Evolutionary conservation across 306 rosid genomes (phyloP).

Genomic region (Cucurbita ficifolia): DNA sequence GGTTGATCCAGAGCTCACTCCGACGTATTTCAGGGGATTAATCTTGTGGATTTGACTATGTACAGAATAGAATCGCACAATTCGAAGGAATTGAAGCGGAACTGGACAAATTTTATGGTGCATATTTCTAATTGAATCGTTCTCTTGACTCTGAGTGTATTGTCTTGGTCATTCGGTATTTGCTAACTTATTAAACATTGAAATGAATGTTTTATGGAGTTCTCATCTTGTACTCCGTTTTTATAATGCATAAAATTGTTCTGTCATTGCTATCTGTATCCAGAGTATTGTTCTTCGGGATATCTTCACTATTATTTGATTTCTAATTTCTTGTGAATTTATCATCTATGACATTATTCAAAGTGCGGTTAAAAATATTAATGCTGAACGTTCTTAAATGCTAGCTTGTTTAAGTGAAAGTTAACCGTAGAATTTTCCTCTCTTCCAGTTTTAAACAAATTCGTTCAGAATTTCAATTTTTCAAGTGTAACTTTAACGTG

Average conservation of each 20-base stretch:
- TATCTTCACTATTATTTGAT: not conserved
- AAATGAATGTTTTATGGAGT: not conserved
- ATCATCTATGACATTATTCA: not conserved
- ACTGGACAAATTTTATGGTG: not conserved
- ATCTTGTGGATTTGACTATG: not conserved
- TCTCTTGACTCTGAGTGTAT: not conserved
- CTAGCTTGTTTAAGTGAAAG: not conserved
- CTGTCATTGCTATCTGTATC: not conserved
- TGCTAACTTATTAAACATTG: not conserved
- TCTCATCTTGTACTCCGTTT: not conserved
- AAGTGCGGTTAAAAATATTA: not conserved
- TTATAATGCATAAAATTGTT: not conserved
- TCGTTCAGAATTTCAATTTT: not conserved
- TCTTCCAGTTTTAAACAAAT: not conserved
- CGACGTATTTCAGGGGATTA: not conserved
- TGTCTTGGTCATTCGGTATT: not conserved
- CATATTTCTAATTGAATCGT: not conserved
- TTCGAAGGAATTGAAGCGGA: not conserved
- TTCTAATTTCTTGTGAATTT: not conserved
- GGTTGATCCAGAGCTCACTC: slow-evolving; percentile 1
- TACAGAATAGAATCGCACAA: not conserved
- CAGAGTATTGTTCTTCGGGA: not conserved
- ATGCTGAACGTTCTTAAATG: not conserved
- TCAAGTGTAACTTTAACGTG: not conserved
- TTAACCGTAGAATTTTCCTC: not conserved